phyloP scores from a whole-genome alignment of 1,284 basidiomycete species.

The Fereydounia khargensis region DNA sequence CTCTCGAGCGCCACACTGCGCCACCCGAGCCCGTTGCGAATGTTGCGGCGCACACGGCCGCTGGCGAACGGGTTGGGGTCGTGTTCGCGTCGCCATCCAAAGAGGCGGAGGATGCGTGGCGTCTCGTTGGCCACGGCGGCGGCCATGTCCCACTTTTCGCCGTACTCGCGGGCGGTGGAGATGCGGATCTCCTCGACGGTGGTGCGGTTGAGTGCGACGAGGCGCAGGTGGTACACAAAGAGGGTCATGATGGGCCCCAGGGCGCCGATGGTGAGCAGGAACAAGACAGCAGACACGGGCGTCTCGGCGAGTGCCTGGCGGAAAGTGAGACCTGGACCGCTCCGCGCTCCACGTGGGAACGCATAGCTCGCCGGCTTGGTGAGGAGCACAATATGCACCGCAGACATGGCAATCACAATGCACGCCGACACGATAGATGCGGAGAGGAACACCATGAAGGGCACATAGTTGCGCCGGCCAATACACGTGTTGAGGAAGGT shows the following conservation, averaged over 20 bases:
- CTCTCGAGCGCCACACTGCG: constrained; percentile 25
- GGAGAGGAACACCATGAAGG: constrained; percentile 50
- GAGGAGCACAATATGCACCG: constrained; percentile 22
- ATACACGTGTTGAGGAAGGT: constrained; percentile 57
- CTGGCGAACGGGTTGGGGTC: constrained; percentile 45
- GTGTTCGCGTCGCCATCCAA: constrained; percentile 4
- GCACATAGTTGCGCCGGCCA: constrained; percentile 53
- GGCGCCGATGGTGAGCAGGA: constrained; percentile 31
- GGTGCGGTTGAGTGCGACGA: constrained; percentile 46
- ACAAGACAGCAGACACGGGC: constrained; percentile 45
- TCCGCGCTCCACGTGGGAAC: constrained; percentile 11
- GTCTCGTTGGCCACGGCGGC: constrained; percentile 1
- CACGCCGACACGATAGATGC: constrained; percentile 16
- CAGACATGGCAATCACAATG: constrained; percentile 22
- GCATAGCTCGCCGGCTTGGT: constrained; percentile 13
- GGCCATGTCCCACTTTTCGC: constrained; percentile 15
- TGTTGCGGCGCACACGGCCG: constrained; percentile 10
- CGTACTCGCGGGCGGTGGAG: constrained; percentile 35
- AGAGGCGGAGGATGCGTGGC: too few relatives aligned
- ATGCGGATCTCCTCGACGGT: constrained; percentile 57
- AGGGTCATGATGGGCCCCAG: constrained; percentile 37
- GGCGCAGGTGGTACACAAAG: constrained; percentile 44
- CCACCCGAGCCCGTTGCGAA: constrained; percentile 24
- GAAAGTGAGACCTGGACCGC: constrained; percentile 24
- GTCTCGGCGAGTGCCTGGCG: constrained; percentile 25